Conservation (phyloP, 805 yeast genomes). For the Cyberlindnera euphorbiae region DNA sequence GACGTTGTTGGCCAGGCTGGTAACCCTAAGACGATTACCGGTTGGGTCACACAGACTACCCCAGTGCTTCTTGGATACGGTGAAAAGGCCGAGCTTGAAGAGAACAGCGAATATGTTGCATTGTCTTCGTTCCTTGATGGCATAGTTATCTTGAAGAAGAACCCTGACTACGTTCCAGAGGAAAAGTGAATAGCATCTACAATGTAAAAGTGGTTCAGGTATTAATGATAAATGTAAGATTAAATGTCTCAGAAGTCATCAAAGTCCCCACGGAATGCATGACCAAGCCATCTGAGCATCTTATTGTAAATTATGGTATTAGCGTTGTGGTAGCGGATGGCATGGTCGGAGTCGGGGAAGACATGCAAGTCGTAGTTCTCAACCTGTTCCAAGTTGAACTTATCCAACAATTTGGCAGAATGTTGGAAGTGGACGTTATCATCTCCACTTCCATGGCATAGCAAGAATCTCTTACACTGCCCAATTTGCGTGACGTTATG, state of each 20-base stretch:
- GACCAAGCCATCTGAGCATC: slow-evolving; percentile 56
- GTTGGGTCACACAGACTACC: slow-evolving; percentile 98
- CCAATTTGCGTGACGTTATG: slow-evolving; percentile 52
- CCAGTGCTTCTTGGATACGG: slow-evolving; percentile 93
- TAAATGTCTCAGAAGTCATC: neutral
- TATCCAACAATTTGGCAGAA: slow-evolving; percentile 71
- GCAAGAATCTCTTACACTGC: slow-evolving; percentile 58
- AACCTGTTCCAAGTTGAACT: slow-evolving; percentile 62
- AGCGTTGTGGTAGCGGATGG: slow-evolving; percentile 69
- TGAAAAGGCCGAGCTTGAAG: slow-evolving; percentile 93
- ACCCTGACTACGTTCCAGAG: slow-evolving; percentile 75
- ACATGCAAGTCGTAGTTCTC: slow-evolving; percentile 79
- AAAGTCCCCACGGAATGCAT: slow-evolving; percentile 47
- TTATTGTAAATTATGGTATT: slow-evolving; percentile 64
- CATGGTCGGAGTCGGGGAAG: slow-evolving; percentile 80
- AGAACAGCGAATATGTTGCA: slow-evolving; percentile 83
- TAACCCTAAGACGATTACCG: slow-evolving; percentile 96
- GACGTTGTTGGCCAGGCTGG: slow-evolving; percentile 99
- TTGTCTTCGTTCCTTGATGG: slow-evolving; percentile 85
- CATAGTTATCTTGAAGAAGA: slow-evolving; percentile 84
- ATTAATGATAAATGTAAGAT: neutral
- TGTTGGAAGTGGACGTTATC: slow-evolving; percentile 97
- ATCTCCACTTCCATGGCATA: slow-evolving; percentile 97
- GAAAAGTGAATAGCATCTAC: slow-evolving; percentile 22
- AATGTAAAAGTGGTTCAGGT: neutral